Evolutionary conservation across 129 eudicot genomes (phyloP).

Genomic region (Saposhnikovia divaricata): DNA sequence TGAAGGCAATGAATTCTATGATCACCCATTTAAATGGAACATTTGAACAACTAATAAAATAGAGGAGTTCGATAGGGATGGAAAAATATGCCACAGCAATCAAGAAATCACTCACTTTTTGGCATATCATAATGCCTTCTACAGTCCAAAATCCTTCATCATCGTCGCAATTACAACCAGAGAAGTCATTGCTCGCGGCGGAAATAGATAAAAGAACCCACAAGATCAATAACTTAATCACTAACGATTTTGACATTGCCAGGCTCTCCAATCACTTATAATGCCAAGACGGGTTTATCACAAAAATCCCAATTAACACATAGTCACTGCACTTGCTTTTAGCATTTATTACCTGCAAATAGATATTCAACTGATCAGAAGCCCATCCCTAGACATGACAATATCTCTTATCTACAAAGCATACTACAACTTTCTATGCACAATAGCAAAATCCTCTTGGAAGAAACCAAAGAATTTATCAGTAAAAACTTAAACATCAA

Average conservation of each 20-base stretch:
- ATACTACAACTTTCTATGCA: background rate
- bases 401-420: slow-evolving; percentile 1
- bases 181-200: slow-evolving; percentile 21
- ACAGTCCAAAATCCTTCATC: slow-evolving; percentile 54
- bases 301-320: background rate
- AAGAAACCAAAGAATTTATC: background rate
- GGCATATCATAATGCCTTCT: slow-evolving; percentile 31
- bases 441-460: background rate
- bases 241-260: slow-evolving; percentile 35
- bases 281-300: slow-evolving; percentile 13
- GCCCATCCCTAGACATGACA: background rate
- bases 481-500: background rate
- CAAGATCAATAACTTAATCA: slow-evolving; percentile 20
- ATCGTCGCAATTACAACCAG: slow-evolving; percentile 31
- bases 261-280: background rate
- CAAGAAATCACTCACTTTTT: slow-evolving; percentile 47
- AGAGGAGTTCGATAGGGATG: slow-evolving; percentile 52
- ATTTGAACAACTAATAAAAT: slow-evolving; percentile 50
- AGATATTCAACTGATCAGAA: slow-evolving; percentile 8
- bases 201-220: slow-evolving; percentile 17
- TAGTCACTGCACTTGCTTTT: background rate
- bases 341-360: slow-evolving; percentile 15
- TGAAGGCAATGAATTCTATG: slow-evolving; percentile 43
- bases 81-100: slow-evolving; percentile 63
- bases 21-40: slow-evolving; percentile 61